Evolutionary conservation across 2,329 filamentous ascomycete species (phyloP).

Genomic region (Neofusicoccum cordaticola): DNA sequence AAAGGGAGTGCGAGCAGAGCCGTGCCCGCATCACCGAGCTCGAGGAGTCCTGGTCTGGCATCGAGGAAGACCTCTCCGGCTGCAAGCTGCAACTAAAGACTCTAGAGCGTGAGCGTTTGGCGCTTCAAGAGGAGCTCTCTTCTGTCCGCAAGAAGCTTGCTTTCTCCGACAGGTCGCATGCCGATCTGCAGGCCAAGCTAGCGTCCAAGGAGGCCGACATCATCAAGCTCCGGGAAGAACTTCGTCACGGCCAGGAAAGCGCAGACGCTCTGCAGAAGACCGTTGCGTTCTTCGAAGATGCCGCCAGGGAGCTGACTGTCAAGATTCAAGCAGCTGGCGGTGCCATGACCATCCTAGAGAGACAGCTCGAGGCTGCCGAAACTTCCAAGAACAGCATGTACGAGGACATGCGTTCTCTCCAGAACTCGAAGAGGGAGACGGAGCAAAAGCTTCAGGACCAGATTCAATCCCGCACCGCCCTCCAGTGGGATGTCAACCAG

Average conservation of each 20-base stretch:
- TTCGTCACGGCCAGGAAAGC: constrained; percentile 3
- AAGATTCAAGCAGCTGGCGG: constrained; percentile 9
- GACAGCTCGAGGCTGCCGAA: constrained; percentile 12
- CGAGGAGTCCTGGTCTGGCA: constrained; percentile 26
- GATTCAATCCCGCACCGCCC: constrained; percentile 7
- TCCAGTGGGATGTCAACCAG: constrained; percentile 23
- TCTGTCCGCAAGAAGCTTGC: constrained; percentile 24
- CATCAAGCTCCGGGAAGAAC: background rate
- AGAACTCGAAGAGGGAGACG: background rate
- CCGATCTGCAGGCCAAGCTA: constrained; percentile 21
- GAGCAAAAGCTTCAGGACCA: constrained; percentile 8
- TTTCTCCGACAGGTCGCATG: constrained; percentile 23
- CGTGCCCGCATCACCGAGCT: constrained; percentile 24
- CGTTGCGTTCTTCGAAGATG: constrained; percentile 7
- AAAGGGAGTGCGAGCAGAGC: constrained; percentile 21
- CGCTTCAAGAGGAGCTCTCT: constrained; percentile 25
- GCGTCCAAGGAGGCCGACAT: constrained; percentile 9
- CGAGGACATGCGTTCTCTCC: background rate
- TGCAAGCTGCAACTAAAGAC: constrained; percentile 23
- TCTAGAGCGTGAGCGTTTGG: constrained; percentile 24
- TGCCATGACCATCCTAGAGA: constrained; percentile 11
- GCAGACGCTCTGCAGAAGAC: constrained; percentile 9
- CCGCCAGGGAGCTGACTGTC: background rate
- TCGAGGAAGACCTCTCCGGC: constrained; percentile 26
- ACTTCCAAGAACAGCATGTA: constrained; percentile 10